These are phyloP conservation scores for Lasiodiplodia theobromae DNA, from an alignment of 2,329 filamentous ascomycete species.

Conservation along the genomic window DNA sequence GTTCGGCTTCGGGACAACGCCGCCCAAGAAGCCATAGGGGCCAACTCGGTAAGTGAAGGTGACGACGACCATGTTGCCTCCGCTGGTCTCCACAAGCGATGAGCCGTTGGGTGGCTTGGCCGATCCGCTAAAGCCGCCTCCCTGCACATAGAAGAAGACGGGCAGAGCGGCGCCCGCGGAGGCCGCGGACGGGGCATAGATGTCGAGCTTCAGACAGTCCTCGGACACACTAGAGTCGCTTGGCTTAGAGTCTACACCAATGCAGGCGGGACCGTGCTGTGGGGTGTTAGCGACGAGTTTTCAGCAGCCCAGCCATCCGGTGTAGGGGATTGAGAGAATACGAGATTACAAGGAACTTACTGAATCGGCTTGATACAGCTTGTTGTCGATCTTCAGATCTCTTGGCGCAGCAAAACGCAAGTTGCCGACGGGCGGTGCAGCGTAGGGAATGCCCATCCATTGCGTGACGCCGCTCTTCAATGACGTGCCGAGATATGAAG, in stretches of 20 bases:
- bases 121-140: conserved; percentile 47
- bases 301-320: not conserved
- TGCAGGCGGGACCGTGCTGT: conserved; percentile 27
- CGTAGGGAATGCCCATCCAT: conserved; percentile 80
- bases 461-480: conserved; percentile 66
- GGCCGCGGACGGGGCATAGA: conserved; percentile 46
- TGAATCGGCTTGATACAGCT: conserved; percentile 22
- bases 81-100: conserved; percentile 42
- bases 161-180: conserved; percentile 44
- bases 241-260: conserved; percentile 15
- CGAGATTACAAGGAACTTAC: not conserved
- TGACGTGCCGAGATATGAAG: conserved; percentile 66
- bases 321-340: not conserved
- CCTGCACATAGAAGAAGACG: conserved; percentile 51
- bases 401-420: conserved; percentile 71
- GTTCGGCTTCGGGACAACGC: conserved; percentile 37
- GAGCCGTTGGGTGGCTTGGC: conserved; percentile 46
- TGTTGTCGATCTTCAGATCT: conserved; percentile 51
- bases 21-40: conserved; percentile 48
- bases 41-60: conserved; percentile 52
- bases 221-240: conserved; percentile 37
- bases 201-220: conserved; percentile 50
- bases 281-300: not conserved
- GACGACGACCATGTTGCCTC: conserved; percentile 45
- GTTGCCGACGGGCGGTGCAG: conserved; percentile 68